Base-by-base conservation (phyloP, 345 rosid genomes). In the Linum trigynum region DNA sequence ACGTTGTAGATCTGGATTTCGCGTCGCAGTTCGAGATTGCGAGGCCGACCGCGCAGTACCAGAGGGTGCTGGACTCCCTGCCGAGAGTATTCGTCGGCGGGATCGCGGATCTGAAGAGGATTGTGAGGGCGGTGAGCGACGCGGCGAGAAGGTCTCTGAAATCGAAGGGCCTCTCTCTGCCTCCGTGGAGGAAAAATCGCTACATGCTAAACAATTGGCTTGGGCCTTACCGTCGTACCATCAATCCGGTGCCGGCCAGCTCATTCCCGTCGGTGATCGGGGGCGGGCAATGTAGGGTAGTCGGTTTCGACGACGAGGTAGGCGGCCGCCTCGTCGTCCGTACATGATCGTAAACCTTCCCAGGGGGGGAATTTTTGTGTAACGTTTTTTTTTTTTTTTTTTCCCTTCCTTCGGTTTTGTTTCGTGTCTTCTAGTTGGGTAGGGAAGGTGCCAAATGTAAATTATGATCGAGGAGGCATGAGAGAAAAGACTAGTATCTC, bases 141-240 rank as follows among this genome's bases (percentile, higher is more conserved):
- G 89, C 87, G 5, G 82, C 94, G 17, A 86, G 70, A 78, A 68
- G 77, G 39, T 89, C 98, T 59, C 66, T 92, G 36, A 90, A 74
- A 75, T 79, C 80, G 71, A 75, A 77, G 4, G 83, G 74, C 3
- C 86, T 92, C 5, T 76, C 85, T 8, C 67, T 89, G 39, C 94
- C 98, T 36, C 98, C 98, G 2, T 92, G 98, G 98, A 80, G 96
- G 55, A 92, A 92, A 67, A 84, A 89, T 68, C 87, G 95, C 32
- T 87, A 87, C 80, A 86, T 90, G 96, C 91, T 84, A 62, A 86
- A 82, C 70, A 89, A 88, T 75, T 92, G 98, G 98, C 69, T 88
- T 38, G 94, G 85, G 15, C 78, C 91, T 3, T 85, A 85, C 76
- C 80, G 83, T 43, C 83, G 98, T 57, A 86, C 86, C 37, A 16